Evolutionary conservation across 805 yeast species (phyloP).

Genomic region (Starmerella apis): DNA sequence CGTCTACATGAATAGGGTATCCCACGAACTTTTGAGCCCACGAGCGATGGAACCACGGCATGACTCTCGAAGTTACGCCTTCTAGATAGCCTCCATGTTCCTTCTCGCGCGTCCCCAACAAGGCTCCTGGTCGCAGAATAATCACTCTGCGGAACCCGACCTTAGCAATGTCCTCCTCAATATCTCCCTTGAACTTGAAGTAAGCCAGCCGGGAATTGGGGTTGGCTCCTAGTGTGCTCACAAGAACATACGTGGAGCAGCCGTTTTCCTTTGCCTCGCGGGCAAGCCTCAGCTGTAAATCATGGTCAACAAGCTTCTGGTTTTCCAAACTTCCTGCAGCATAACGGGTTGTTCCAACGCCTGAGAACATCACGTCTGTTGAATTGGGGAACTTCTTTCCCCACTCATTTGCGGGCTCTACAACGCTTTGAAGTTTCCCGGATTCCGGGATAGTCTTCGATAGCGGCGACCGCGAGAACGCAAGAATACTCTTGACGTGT

Average conservation of each 20-base stretch:
- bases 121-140: conserved; percentile 65
- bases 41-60: conserved; percentile 30
- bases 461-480: conserved; percentile 30
- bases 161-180: conserved; percentile 55
- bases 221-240: conserved; percentile 59
- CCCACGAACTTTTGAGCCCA: conserved; percentile 29
- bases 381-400: conserved; percentile 29
- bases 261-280: conserved; percentile 64
- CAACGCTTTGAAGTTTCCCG: conserved; percentile 33
- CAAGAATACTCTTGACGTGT: conserved; percentile 37
- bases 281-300: conserved; percentile 57
- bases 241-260: conserved; percentile 53
- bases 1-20: conserved; percentile 52
- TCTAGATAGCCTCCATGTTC: conserved; percentile 14
- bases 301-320: conserved; percentile 65
- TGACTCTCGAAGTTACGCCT: conserved; percentile 32
- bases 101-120: conserved; percentile 48
- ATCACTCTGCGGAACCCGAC: conserved; percentile 61
- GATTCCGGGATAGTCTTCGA: conserved; percentile 5
- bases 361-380: conserved; percentile 43
- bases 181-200: conserved; percentile 57
- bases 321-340: conserved; percentile 63
- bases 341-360: conserved; percentile 66
- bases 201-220: conserved; percentile 51
- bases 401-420: conserved; percentile 47